phyloP scores from a whole-genome alignment of 2,329 filamentous ascomycete species.

The Apiospora malaysiana region DNA sequence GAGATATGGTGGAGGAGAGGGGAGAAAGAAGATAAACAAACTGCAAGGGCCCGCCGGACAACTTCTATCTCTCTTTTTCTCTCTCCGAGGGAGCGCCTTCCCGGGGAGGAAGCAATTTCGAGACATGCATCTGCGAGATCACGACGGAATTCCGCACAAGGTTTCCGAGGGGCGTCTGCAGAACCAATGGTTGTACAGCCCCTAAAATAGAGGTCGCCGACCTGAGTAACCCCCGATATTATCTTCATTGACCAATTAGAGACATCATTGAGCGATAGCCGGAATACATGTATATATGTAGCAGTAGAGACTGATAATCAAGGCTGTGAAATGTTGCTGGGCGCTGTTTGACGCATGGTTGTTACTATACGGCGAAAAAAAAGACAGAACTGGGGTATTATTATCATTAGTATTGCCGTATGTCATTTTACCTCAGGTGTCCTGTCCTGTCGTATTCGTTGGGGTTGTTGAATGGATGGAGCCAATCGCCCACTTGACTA shows the following conservation, averaged over 20 bases:
- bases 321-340: not conserved
- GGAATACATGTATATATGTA: not conserved
- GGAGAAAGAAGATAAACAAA: not conserved
- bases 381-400: no score
- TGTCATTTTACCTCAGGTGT: no score
- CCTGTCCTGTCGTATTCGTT: not conserved
- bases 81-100: not conserved
- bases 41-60: constrained; percentile 3
- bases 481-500: no score
- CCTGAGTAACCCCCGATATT: constrained; percentile 4
- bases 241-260: not conserved
- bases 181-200: constrained; percentile 14
- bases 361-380: no score
- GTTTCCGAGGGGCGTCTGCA: constrained; percentile 14
- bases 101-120: not conserved
- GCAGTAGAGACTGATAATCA: not conserved
- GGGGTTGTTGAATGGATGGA: not conserved
- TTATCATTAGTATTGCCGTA: no score
- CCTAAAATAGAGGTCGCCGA: constrained; percentile 16
- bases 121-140: constrained; percentile 18
- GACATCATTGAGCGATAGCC: not conserved
- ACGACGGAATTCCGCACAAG: constrained; percentile 13
- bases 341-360: no score
- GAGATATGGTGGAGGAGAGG: not conserved
- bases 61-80: not conserved